Percentiles rank a stretch among this genome's conserved stretches.
Conservation (phyloP, 192 early-diverging fungal species). For the Blastocladiella britannica region DNA sequence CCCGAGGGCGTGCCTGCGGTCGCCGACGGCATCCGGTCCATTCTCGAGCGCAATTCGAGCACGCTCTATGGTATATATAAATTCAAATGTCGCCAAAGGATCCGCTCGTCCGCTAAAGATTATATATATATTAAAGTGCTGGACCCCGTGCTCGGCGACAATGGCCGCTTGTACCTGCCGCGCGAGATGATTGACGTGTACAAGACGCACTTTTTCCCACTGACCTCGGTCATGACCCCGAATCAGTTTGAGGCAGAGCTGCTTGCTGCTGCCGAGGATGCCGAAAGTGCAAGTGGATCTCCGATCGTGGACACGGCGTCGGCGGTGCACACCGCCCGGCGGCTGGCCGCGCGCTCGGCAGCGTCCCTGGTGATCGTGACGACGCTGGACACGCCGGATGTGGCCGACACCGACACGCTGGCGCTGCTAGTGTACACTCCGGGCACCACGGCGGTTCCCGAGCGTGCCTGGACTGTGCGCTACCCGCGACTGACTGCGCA, state of each 20-base stretch:
- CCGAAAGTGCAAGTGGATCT: slow-evolving; percentile 10
- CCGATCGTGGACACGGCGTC: not conserved
- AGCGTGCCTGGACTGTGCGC: no score
- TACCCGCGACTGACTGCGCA: slow-evolving; percentile 53
- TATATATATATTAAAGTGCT: slow-evolving; percentile 21
- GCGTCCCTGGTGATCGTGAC: not conserved
- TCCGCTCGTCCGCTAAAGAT: not conserved
- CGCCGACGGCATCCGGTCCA: slow-evolving; percentile 23
- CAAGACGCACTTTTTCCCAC: slow-evolving; percentile 36
- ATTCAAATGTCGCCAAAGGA: not conserved
- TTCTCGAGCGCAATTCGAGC: slow-evolving; percentile 24
- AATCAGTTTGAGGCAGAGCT: slow-evolving; percentile 80
- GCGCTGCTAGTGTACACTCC: slow-evolving; percentile 8
- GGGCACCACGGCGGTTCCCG: slow-evolving; percentile 21
- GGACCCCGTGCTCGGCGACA: slow-evolving; percentile 83
- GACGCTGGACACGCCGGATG: slow-evolving; percentile 4
- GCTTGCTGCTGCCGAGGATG: slow-evolving; percentile 1
- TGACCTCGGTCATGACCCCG: slow-evolving; percentile 63
- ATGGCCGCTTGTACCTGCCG: slow-evolving; percentile 61
- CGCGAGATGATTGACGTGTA: slow-evolving; percentile 58
- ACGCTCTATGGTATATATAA: slow-evolving; percentile 25
- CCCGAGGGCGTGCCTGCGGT: slow-evolving; percentile 36
- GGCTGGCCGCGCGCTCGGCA: not conserved
- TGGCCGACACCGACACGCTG: slow-evolving; percentile 3
- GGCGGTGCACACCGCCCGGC: slow-evolving; percentile 4